Evolutionary conservation across 1,139 yeast genomes (phyloP).

Genomic region (Saccharomycopsis hybrid): DNA sequence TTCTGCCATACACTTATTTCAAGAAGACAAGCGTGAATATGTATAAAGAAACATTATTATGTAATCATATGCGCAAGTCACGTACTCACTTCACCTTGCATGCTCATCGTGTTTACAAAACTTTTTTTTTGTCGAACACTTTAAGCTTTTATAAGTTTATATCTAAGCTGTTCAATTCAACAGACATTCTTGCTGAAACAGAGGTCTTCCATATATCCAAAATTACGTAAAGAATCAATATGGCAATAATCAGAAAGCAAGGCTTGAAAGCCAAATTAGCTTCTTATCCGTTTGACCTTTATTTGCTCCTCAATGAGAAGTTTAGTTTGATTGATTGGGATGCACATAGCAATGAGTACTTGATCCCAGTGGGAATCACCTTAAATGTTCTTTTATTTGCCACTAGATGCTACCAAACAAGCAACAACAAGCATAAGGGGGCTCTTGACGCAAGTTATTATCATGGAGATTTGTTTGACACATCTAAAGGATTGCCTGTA

Average conservation of each 20-base stretch:
- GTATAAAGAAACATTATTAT: no score
- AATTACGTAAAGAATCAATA: no score
- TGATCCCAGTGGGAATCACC: constrained; percentile 28
- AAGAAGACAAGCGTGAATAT: no score
- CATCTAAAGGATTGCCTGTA: constrained; percentile 3
- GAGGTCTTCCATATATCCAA: no score
- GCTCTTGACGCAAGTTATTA: background rate
- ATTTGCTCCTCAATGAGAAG: constrained; percentile 35
- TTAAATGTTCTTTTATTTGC: constrained; percentile 20
- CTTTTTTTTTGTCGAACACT: no score
- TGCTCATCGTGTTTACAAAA: no score
- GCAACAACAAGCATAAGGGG: background rate
- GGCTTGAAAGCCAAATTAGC: constrained; percentile 33
- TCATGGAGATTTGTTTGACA: constrained; percentile 15
- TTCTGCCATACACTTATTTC: no score
- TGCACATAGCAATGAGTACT: constrained; percentile 30
- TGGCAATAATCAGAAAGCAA: constrained; percentile 14
- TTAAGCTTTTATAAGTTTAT: no score
- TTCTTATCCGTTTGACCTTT: constrained; percentile 38
- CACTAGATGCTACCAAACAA: background rate
- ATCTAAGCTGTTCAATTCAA: no score
- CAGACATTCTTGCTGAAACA: no score
- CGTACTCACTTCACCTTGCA: no score
- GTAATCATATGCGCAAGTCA: no score
- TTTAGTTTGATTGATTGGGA: constrained; percentile 42